Percentiles rank a stretch among this genome's conserved stretches.
phyloP scores from a whole-genome alignment of 2,329 filamentous ascomycete species.

The Ophiostoma quercus region DNA sequence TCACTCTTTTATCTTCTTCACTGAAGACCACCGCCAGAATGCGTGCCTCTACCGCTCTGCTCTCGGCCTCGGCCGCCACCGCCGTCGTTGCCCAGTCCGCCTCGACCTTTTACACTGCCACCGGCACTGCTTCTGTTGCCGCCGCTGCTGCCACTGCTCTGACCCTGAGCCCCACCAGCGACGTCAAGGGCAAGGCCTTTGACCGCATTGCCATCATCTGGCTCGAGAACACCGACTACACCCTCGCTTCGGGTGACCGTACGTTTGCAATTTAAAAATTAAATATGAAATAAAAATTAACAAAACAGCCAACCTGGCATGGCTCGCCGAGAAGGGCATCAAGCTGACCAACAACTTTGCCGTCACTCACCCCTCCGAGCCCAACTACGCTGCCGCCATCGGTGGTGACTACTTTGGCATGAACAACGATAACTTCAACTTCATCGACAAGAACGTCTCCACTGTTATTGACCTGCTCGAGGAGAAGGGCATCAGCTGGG shows the following conservation, averaged over 20 bases:
- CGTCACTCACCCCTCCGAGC: constrained; percentile 67
- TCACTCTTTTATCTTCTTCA: constrained; percentile 6
- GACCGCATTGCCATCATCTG: constrained; percentile 68
- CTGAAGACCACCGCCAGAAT: constrained; percentile 9
- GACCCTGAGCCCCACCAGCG: constrained; percentile 55
- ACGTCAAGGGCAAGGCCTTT: constrained; percentile 66
- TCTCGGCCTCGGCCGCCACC: constrained; percentile 26
- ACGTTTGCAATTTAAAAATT: constrained; percentile 30
- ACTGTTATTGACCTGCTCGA: constrained; percentile 66
- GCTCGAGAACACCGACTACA: constrained; percentile 71
- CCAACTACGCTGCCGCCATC: constrained; percentile 66
- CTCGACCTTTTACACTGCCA: constrained; percentile 44
- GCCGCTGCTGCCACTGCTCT: constrained; percentile 56
- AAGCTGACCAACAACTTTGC: constrained; percentile 55
- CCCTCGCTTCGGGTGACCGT: constrained; percentile 59
- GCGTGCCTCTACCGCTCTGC: constrained; percentile 20
- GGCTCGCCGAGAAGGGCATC: constrained; percentile 57
- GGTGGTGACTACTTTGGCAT: constrained; percentile 71
- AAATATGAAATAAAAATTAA: neutral
- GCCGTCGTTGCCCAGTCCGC: constrained; percentile 24
- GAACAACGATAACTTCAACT: constrained; percentile 60
- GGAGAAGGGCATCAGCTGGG: constrained; percentile 60
- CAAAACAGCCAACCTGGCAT: constrained; percentile 45
- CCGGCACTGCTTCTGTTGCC: constrained; percentile 45
- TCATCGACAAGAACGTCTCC: constrained; percentile 55